Conservation (phyloP, 2,329 filamentous ascomycete genomes). For the Penicillium sp. region DNA sequence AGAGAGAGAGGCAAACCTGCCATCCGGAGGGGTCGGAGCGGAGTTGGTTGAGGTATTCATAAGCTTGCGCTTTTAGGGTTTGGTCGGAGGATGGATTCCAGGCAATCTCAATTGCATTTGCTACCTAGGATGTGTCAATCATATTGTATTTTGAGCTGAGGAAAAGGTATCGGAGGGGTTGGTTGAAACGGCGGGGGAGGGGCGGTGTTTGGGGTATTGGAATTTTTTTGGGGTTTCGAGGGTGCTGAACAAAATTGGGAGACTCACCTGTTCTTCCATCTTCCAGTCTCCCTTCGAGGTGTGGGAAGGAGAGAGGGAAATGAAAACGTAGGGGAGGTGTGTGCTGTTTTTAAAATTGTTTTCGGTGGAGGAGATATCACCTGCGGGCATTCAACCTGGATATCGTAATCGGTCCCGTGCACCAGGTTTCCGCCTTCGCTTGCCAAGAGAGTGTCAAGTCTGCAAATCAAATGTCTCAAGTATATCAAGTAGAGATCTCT, state of each 20-base stretch:
- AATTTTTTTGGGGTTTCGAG: conserved; percentile 5
- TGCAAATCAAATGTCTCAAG: neutral
- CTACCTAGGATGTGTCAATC: conserved; percentile 60
- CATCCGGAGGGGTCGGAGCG: conserved; percentile 80
- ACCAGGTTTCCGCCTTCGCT: conserved; percentile 25
- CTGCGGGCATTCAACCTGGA: conserved; percentile 12
- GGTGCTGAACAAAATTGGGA: conserved; percentile 5
- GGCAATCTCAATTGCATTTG: conserved; percentile 93
- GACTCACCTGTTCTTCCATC: conserved; percentile 48
- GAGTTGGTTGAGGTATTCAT: conserved; percentile 64
- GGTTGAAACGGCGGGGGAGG: conserved; percentile 17
- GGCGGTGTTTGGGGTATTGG: conserved; percentile 12
- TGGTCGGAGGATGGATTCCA: conserved; percentile 77
- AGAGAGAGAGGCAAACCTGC: conserved; percentile 85
- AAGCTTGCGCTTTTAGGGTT: conserved; percentile 73
- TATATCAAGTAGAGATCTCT: neutral
- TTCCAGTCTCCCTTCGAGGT: conserved; percentile 38
- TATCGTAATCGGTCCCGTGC: conserved; percentile 29
- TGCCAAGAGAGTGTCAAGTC: conserved; percentile 2
- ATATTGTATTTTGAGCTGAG: conserved; percentile 10
- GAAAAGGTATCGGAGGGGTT: conserved; percentile 11
- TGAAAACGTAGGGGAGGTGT: conserved; percentile 27
- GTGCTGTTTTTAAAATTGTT: conserved; percentile 28
- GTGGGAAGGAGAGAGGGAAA: conserved; percentile 22
- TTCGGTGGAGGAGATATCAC: conserved; percentile 26